A percentile compares a stretch with the other conserved stretches of the same genome.
Evolutionary conservation across 169 alveolate genomes (phyloP).

Genomic region (Babesia microti): DNA sequence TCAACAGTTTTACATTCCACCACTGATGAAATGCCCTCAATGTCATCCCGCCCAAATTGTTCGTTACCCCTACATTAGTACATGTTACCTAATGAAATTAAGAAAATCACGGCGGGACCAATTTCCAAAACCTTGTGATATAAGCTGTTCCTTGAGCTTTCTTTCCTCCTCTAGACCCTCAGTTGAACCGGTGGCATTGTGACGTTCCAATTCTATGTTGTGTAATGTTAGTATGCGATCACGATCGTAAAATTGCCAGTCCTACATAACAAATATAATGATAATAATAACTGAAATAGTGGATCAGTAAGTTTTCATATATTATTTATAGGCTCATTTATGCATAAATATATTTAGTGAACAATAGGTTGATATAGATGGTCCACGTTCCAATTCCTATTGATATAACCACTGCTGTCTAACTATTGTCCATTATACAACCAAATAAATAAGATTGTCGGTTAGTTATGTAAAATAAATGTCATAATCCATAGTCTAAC

Average conservation of each 20-base stretch:
- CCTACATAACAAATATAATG: constrained; percentile 14
- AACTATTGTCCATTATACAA: no score
- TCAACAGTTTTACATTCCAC: constrained; percentile 42
- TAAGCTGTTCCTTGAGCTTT: constrained; percentile 32
- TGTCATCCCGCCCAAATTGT: constrained; percentile 49
- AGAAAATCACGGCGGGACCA: constrained; percentile 51
- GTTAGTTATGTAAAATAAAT: no score
- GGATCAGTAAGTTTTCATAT: no score
- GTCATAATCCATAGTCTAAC: no score
- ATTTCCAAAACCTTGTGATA: constrained; percentile 46
- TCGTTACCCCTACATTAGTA: constrained; percentile 34
- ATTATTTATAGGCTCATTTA: no score
- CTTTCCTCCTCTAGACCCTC: constrained; percentile 39
- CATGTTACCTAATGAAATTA: constrained; percentile 35
- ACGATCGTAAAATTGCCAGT: constrained; percentile 52
- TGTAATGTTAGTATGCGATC: constrained; percentile 31
- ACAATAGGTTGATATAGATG: no score
- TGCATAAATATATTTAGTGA: no score
- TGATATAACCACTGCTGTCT: no score
- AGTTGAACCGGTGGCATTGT: constrained; percentile 7
- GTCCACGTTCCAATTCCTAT: no score
- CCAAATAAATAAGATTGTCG: no score
- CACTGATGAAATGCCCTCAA: constrained; percentile 45
- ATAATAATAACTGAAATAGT: no score
- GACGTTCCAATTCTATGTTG: constrained; percentile 23